Base-by-base conservation (phyloP, 202 grass and related monocot species). In the Saccharum hybrid region DNA sequence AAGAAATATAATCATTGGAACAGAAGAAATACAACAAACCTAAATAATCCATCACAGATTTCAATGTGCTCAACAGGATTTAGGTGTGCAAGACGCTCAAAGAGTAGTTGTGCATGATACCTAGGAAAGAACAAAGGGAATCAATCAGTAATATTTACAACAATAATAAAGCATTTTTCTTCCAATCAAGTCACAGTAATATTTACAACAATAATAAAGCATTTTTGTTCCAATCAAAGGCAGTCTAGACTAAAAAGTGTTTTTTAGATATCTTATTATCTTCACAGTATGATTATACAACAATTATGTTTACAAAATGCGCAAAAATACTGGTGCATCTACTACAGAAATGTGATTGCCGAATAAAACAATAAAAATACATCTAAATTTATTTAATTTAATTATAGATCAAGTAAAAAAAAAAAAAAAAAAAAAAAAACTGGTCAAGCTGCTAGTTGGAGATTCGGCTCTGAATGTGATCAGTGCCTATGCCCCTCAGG, bases 51-150 rank as follows among this genome's bases (percentile, higher is more conserved):
- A 71, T 89, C 79, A 64, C 89, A 99, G 86, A 99, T 99, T 77
- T 93, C 82, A 68, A 92, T 56, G 74, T 99, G 96, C 86, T 99
- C 93, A 77, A 99, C 81, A 81, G 96, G 93, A 83, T 96, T 94
- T 82, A 96, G 85, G 67, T 75, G 89, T 21, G 89, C 87, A 77
- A 99, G 93, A 23, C 82, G 87, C 57, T 96, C 91, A 90, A 99
- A 91, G 56, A 99, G 96, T 84, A 91, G 82, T 21, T 94, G 89
- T 14, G 96, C 86, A 86, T 99, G 93, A 77, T 90, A 80, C 96
- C 96, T 98, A 86, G 57, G 66, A 90, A 84, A 69, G 16, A 63
- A 84, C 11, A 59, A 23, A 54, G 23, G 28, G 81, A 61, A 18
- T 52, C 7, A 13, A 68, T 85, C 78, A 69, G 68, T 68, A 10